Evolutionary conservation across 768 basidiomycete species (phyloP).

Genomic region (Pleurotus platypus): DNA sequence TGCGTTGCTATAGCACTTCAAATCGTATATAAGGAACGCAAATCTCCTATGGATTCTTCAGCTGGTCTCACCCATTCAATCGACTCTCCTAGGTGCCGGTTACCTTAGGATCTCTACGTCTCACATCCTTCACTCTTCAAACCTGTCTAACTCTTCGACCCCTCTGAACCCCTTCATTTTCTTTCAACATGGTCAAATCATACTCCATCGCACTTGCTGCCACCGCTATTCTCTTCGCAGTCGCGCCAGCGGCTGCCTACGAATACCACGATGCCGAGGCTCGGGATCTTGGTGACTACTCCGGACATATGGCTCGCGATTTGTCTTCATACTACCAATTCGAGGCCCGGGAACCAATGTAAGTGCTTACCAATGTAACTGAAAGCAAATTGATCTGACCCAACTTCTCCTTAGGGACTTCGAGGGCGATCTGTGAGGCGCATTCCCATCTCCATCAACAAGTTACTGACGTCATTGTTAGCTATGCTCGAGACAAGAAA

Average conservation of each 20-base stretch:
- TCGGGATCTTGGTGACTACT: slow-evolving; percentile 3
- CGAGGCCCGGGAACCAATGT: slow-evolving; percentile 6
- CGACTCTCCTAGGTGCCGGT: slow-evolving; percentile 6
- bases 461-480: neutral
- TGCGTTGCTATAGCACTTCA: neutral
- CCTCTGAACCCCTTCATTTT: neutral
- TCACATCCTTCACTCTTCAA: neutral
- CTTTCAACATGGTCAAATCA: slow-evolving; percentile 2
- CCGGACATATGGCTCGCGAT: slow-evolving; percentile 6
- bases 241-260: neutral
- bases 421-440: neutral
- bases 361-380: neutral
- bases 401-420: neutral
- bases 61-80: slow-evolving; percentile 9
- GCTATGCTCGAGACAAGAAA: slow-evolving; percentile 1
- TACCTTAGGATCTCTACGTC: slow-evolving; percentile 7
- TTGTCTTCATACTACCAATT: neutral
- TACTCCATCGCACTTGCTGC: slow-evolving; percentile 4
- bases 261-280: slow-evolving; percentile 5
- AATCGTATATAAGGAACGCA: neutral
- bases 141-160: neutral
- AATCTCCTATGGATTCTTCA: neutral
- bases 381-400: neutral
- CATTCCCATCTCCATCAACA: neutral
- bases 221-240: slow-evolving; percentile 4